phyloP scores from a whole-genome alignment of 768 basidiomycete species.

The Baorangia bicolor region DNA sequence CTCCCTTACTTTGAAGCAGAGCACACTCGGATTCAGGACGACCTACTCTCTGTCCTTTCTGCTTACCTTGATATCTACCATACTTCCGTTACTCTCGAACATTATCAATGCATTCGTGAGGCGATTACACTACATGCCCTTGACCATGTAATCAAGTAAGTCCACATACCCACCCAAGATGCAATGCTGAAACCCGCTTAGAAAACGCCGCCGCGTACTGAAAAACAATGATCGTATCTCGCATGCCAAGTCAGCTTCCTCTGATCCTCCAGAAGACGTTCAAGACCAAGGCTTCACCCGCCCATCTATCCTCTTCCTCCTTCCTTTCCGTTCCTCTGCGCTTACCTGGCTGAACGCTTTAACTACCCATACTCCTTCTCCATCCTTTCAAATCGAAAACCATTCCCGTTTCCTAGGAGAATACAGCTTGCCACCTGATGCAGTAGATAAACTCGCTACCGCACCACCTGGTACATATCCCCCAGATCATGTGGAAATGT shows the following conservation, averaged over 20 bases:
- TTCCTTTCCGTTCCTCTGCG: conserved; percentile 91
- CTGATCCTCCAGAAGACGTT: conserved; percentile 65
- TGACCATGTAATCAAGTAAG: conserved; percentile 87
- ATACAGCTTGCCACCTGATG: conserved; percentile 78
- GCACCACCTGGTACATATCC: conserved; percentile 80
- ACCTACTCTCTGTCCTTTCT: conserved; percentile 62
- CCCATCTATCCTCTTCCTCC: conserved; percentile 87
- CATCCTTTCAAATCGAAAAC: conserved; percentile 84
- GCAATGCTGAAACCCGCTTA: conserved; percentile 32
- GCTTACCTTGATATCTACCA: conserved; percentile 77
- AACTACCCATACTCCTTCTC: conserved; percentile 69
- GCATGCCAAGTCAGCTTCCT: conserved; percentile 57
- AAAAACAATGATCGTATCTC: conserved; percentile 95
- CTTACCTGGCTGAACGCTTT: conserved; percentile 80
- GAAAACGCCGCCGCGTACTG: conserved; percentile 85
- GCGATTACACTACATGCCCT: conserved; percentile 75
- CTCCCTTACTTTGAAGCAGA: conserved; percentile 35
- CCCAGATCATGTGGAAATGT: conserved; percentile 86
- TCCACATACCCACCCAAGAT: background rate
- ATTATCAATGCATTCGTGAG: conserved; percentile 63
- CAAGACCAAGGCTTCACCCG: conserved; percentile 99
- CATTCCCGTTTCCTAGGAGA: conserved; percentile 77
- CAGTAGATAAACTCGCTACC: conserved; percentile 74
- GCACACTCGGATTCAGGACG: conserved; percentile 56
- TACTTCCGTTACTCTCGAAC: conserved; percentile 61